Evolutionary conservation across 2,329 filamentous ascomycete species (phyloP).

Genomic region (Fusarium bulbicola): DNA sequence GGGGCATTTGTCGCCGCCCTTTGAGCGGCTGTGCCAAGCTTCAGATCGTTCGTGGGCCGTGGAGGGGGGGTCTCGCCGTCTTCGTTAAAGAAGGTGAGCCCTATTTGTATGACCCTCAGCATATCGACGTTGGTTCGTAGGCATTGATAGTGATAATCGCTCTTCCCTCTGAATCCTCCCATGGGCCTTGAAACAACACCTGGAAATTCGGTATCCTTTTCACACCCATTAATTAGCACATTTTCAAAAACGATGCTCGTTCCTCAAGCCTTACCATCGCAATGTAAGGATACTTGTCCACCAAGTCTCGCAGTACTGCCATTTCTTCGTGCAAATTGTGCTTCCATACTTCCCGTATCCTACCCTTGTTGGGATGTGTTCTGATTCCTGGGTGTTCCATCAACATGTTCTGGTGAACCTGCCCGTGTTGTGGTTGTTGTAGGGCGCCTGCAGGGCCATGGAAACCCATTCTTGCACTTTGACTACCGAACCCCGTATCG

Average conservation of each 20-base stretch:
- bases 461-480: constrained; percentile 89
- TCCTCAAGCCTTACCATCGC: constrained; percentile 79
- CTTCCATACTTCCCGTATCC: constrained; percentile 97
- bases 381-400: constrained; percentile 55
- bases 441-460: constrained; percentile 64
- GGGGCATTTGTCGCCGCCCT: constrained; percentile 56
- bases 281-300: constrained; percentile 94
- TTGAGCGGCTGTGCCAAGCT: constrained; percentile 49
- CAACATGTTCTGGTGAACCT: constrained; percentile 52
- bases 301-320: constrained; percentile 79
- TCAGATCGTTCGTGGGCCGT: constrained; percentile 61
- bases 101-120: constrained; percentile 96
- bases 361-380: constrained; percentile 72
- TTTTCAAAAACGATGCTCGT: background rate
- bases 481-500: constrained; percentile 80
- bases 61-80: constrained; percentile 87
- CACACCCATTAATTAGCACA: constrained; percentile 22
- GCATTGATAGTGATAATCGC: constrained; percentile 98
- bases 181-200: constrained; percentile 96
- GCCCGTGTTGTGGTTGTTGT: constrained; percentile 67
- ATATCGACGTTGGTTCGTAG: constrained; percentile 96
- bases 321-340: constrained; percentile 93
- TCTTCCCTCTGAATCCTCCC: constrained; percentile 92
- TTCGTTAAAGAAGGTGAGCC: constrained; percentile 90
- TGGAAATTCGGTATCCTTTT: constrained; percentile 96